These are phyloP conservation scores for Russula emetica DNA, from an alignment of 768 basidiomycete species.

Conservation along the genomic window DNA sequence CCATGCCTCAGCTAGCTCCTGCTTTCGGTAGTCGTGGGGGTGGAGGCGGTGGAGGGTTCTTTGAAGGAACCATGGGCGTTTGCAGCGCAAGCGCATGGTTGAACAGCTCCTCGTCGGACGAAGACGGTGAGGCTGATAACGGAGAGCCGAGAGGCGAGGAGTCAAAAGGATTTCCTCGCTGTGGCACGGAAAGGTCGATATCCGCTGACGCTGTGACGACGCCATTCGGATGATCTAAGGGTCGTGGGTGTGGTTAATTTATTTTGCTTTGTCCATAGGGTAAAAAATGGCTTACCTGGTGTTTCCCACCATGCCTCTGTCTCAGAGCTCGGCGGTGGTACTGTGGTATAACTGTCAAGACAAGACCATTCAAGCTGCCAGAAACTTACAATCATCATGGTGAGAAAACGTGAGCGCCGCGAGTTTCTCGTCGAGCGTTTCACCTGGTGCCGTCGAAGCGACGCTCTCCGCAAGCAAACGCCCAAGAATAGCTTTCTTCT, in stretches of 20 bases:
- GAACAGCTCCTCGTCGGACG: slow-evolving; percentile 79
- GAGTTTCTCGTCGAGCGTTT: slow-evolving; percentile 68
- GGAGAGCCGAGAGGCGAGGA: slow-evolving; percentile 63
- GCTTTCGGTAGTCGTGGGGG: slow-evolving; percentile 20
- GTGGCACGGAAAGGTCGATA: slow-evolving; percentile 28
- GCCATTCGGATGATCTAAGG: slow-evolving; percentile 55
- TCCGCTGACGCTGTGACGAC: slow-evolving; percentile 43
- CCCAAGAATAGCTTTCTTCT: slow-evolving; percentile 67
- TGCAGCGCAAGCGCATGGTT: slow-evolving; percentile 68
- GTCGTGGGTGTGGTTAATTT: background rate
- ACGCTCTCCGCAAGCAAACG: slow-evolving; percentile 64
- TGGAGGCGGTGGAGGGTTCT: slow-evolving; percentile 33
- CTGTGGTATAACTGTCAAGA: slow-evolving; percentile 38
- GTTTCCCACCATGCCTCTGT: slow-evolving; percentile 75
- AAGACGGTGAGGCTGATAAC: slow-evolving; percentile 70
- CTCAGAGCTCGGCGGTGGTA: slow-evolving; percentile 82
- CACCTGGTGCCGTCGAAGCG: slow-evolving; percentile 56
- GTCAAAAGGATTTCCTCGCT: slow-evolving; percentile 65
- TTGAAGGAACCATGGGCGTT: slow-evolving; percentile 52
- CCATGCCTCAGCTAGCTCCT: slow-evolving; percentile 13
- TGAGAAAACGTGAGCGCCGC: slow-evolving; percentile 53
- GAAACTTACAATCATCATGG: slow-evolving; percentile 42
- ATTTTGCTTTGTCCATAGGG: background rate
- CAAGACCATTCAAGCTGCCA: background rate
- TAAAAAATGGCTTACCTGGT: slow-evolving; percentile 45